A percentile compares a stretch with the other conserved stretches of the same genome.
Evolutionary conservation across 495 filamentous ascomycete species (phyloP).

Genomic region (Aspergillus sparsus): DNA sequence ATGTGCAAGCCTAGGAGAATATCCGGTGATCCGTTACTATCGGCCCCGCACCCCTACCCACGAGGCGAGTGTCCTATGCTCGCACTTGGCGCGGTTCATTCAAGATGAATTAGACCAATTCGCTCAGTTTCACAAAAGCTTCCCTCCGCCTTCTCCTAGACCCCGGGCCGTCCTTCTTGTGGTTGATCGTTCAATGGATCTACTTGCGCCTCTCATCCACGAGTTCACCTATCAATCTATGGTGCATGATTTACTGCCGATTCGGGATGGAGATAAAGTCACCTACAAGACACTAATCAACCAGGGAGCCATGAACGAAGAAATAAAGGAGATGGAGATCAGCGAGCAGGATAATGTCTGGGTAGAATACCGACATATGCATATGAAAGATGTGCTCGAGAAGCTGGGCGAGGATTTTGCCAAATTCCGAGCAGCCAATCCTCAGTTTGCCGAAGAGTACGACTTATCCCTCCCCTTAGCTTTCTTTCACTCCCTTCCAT

Average conservation of each 20-base stretch:
- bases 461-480: conserved; percentile 14
- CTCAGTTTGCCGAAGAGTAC: conserved; percentile 82
- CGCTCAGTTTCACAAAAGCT: conserved; percentile 75
- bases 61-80: conserved; percentile 83
- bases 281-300: conserved; percentile 79
- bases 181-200: conserved; percentile 88
- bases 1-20: conserved; percentile 82
- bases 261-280: conserved; percentile 84
- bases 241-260: conserved; percentile 87
- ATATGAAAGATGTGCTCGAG: conserved; percentile 98
- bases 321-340: conserved; percentile 88
- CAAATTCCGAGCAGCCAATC: conserved; percentile 85
- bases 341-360: conserved; percentile 87
- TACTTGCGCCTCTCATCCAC: conserved; percentile 82
- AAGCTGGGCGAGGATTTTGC: conserved; percentile 91
- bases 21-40: conserved; percentile 90
- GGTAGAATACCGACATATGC: conserved; percentile 87
- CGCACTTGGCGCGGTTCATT: conserved; percentile 87
- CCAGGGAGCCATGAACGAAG: conserved; percentile 62
- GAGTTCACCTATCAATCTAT: conserved; percentile 99
- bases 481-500: neutral
- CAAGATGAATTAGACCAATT: conserved; percentile 88
- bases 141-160: conserved; percentile 75
- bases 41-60: conserved; percentile 71
- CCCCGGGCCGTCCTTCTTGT: conserved; percentile 84